Evolutionary conservation across 345 rosid species (phyloP), one percentile per base, ranked within the genome.

Genomic region (Hibiscus syriacus): DNA sequence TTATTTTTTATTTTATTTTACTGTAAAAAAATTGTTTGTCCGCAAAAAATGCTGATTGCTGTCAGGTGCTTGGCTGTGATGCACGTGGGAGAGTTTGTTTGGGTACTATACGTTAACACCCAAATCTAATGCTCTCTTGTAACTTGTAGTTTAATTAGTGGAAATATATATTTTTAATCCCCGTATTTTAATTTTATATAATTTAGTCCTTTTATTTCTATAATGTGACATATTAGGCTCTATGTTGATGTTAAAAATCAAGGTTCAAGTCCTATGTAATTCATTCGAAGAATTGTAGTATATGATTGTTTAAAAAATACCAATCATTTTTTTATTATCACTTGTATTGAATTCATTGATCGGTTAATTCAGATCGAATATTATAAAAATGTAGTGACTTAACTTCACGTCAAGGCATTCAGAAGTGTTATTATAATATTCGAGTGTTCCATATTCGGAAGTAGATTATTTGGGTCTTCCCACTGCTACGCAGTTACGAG

Each of bases 61-160:
- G 74, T 10, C 72, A 64, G 72, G 64, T 74, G 80, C 68, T 61
- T 61, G 80, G 70, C 58, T 55, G 79, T 67, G 77, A 19, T 48
- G 70, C 85, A 78, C 80, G 70, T 78, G 80, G 77, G 67, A 30
- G 46, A 41, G 66, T 48, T 39, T 27, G 11, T 23, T 66, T 54
- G 23, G 48, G 50, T 64, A 6, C n/a, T 6, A 9, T 23, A 2
- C 59, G 9, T 55, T 69, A 12, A 46, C 32, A 22, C 34, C 77
- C 45, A 62, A n/a, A 49, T 48, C 3, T 27, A 29, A 61, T 7
- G 45, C 38, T 13, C 38, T 34, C 9, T 34, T 6, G 38, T 30
- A 30, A 34, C n/a, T n/a, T n/a, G n/a, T 7, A 34, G 38, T 34
- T 30, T 0, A 30, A n/a, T n/a, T n/a, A n/a, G n/a, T n/a, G n/a